Evolutionary conservation across 2,329 filamentous ascomycete species (phyloP).

Genomic region (Lachnellula occidentalis): DNA sequence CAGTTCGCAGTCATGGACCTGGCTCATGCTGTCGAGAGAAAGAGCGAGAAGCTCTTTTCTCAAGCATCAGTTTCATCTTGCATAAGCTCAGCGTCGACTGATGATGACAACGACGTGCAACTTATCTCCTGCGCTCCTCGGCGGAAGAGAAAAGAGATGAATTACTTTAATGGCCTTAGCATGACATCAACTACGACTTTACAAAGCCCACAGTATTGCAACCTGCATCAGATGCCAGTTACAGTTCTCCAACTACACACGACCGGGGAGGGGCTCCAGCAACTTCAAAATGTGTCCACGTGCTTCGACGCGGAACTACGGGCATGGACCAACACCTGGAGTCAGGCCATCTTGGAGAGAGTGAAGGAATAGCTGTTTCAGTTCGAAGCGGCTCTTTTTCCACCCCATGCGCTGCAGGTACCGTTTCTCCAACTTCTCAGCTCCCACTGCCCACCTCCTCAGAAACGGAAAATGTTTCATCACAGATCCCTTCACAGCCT

Average conservation of each 20-base stretch:
- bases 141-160: conserved; percentile 33
- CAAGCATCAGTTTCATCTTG: too few species aligned
- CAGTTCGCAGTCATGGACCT: too few species aligned
- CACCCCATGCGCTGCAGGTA: background rate
- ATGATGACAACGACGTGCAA: conserved; percentile 39
- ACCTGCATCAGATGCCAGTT: background rate
- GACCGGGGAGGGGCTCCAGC: background rate
- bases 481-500: too few species aligned
- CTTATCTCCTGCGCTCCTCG: conserved; percentile 41
- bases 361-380: background rate
- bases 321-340: conserved; percentile 14
- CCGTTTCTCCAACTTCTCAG: background rate
- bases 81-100: conserved; percentile 10
- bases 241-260: background rate
- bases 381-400: conserved; percentile 14
- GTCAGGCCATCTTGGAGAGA: conserved; percentile 13
- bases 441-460: background rate
- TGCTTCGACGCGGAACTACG: conserved; percentile 7
- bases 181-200: background rate
- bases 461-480: background rate
- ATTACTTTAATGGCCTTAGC: conserved; percentile 12
- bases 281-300: background rate
- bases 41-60: too few species aligned
- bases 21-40: too few species aligned
- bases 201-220: conserved; percentile 5